These are phyloP conservation scores for Lipomyces yamanashiensis DNA, from an alignment of 805 yeast genomes.

Conservation along the genomic window DNA sequence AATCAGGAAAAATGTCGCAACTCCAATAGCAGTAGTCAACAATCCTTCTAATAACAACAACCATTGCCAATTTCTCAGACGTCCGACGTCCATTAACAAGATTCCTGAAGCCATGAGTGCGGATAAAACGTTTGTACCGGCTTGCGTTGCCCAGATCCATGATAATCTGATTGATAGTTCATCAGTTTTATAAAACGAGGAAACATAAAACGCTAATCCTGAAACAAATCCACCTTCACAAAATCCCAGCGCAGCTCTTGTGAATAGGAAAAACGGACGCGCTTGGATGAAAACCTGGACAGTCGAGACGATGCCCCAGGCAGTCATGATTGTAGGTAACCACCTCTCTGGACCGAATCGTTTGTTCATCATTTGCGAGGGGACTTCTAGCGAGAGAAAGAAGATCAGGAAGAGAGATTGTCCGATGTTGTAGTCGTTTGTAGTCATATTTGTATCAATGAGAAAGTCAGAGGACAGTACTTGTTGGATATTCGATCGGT, in stretches of 20 bases:
- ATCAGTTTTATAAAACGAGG: constrained; percentile 64
- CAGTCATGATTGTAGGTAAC: constrained; percentile 56
- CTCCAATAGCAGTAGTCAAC: constrained; percentile 59
- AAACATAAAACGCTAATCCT: constrained; percentile 65
- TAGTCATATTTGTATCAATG: constrained; percentile 55
- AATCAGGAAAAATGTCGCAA: constrained; percentile 48
- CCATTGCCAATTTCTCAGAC: constrained; percentile 64
- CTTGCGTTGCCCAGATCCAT: constrained; percentile 62
- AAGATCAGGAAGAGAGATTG: constrained; percentile 59
- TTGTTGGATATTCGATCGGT: constrained; percentile 59
- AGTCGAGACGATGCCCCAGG: constrained; percentile 64
- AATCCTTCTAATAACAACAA: constrained; percentile 62
- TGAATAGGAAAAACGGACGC: constrained; percentile 47
- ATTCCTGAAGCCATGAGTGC: constrained; percentile 61
- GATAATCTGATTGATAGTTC: constrained; percentile 66
- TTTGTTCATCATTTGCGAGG: constrained; percentile 55
- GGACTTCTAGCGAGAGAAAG: constrained; percentile 48
- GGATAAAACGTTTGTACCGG: constrained; percentile 53
- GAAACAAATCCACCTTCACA: constrained; percentile 74
- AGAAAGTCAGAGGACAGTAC: constrained; percentile 60
- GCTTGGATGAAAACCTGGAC: constrained; percentile 54
- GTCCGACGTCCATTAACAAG: constrained; percentile 48
- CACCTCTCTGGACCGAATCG: constrained; percentile 64
- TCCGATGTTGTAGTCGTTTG: constrained; percentile 62
- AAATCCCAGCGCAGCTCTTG: constrained; percentile 59